Base-by-base conservation (phyloP, 345 rosid genomes). In the Camelina neglecta region DNA sequence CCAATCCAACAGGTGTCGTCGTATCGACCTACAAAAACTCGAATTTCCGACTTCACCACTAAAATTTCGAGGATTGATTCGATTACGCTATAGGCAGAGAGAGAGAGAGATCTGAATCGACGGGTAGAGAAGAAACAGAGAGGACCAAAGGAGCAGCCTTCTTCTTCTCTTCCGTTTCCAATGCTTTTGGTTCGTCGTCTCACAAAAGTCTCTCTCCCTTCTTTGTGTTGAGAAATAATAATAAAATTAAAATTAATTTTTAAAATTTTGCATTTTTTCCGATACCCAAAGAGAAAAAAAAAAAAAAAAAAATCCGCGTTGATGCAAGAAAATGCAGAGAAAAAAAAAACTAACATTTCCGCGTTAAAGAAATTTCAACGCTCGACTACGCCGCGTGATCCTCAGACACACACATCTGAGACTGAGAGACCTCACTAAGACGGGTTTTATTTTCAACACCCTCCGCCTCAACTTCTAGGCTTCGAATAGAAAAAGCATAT, bases 141-240 rank as follows among this genome's bases (percentile, higher is more conserved):
- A 78, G 54, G 70, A 78, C 72, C 48, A 58, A 45, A 48, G 72
- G 67, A 71, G 54, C 44, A 73, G 54, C 74, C 70, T 51, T 73
- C 73, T 73, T 70, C 70, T 51, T 69, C 73, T 73, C 73, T 55
- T 78, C 77, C 81, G 77, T 72, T 78, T 66, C 81, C 81, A 78
- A 66, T 39, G 45, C 18, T 23, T 23, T 35, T 3, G 24, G 5
- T 39, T 20, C 73, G 67, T 78, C 73, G 67, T 71, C 58, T 31
- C 11, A 11, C 12, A 65, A 77, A 77, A 65, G 38, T 71, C 47
- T 68, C 69, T 68, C 69, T 77, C 23, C 33, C 36, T 36, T 9
- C 39, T 76, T 55, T 57, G 56, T 26, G 38, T 76, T 70, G 53
- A 24, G 53, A 24, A 71, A 49, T 24, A 35, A 50, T 12, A 68